These are phyloP conservation scores for Neofusicoccum sp. DNA, from an alignment of 2,329 filamentous ascomycete species.

Conservation along the genomic window DNA sequence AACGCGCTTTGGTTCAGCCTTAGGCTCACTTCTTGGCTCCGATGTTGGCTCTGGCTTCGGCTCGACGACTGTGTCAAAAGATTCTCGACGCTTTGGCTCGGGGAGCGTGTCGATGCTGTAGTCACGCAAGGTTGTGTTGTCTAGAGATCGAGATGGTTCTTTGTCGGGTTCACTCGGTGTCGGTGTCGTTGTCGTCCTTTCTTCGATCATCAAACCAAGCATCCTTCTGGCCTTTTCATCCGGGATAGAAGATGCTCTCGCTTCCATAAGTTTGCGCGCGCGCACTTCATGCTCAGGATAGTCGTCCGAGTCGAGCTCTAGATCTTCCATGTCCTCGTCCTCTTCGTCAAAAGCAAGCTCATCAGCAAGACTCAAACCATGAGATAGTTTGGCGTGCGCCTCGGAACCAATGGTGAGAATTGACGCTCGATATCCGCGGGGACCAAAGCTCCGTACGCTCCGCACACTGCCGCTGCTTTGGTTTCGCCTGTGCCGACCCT, in stretches of 20 bases:
- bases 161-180: conserved; percentile 19
- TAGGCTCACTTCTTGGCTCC: neutral
- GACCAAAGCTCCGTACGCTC: conserved; percentile 39
- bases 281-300: conserved; percentile 46
- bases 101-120: neutral
- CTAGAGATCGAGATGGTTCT: conserved; percentile 26
- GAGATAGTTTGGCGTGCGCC: conserved; percentile 55
- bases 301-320: conserved; percentile 70
- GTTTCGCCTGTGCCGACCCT: conserved; percentile 47
- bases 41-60: neutral
- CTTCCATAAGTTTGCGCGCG: conserved; percentile 42
- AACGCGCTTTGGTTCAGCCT: conserved; percentile 34
- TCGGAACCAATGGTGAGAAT: conserved; percentile 61
- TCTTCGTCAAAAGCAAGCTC: conserved; percentile 87
- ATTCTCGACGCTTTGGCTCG: conserved; percentile 2
- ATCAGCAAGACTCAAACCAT: conserved; percentile 81
- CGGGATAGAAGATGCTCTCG: conserved; percentile 43
- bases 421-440: conserved; percentile 69
- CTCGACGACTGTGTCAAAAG: conserved; percentile 1
- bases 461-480: conserved; percentile 55
- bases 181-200: neutral
- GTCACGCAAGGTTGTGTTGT: neutral
- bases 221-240: conserved; percentile 52
- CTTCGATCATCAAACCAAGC: conserved; percentile 42
- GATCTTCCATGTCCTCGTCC: conserved; percentile 50